Evolutionary conservation across 805 yeast species (phyloP).

Genomic region (Candida boidinii): DNA sequence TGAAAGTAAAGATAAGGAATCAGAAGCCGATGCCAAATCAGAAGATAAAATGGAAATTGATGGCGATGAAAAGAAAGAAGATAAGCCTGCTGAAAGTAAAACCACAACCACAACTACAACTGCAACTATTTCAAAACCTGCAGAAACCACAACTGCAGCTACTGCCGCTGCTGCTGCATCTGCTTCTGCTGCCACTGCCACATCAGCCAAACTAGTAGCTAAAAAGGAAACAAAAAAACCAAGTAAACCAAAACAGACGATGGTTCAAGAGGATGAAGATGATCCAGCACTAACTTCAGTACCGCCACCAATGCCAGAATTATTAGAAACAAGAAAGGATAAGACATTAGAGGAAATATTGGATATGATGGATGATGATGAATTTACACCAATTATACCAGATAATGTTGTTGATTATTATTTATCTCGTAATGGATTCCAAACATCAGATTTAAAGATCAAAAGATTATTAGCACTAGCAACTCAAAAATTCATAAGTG

Average conservation of each 20-base stretch:
- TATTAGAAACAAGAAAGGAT: conserved; percentile 71
- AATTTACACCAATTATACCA: conserved; percentile 91
- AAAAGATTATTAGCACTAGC: conserved; percentile 87
- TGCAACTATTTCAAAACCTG: too few relatives aligned
- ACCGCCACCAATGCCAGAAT: conserved; percentile 31
- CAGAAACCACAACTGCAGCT: too few relatives aligned
- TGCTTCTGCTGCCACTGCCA: too few relatives aligned
- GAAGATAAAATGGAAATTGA: background rate
- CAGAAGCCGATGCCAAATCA: conserved; percentile 8
- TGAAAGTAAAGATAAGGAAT: conserved; percentile 9
- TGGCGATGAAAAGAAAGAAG: conserved; percentile 7
- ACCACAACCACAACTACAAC: too few relatives aligned
- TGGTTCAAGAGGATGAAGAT: conserved; percentile 15
- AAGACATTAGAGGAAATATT: conserved; percentile 78
- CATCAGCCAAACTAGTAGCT: too few relatives aligned
- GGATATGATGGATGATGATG: conserved; percentile 88
- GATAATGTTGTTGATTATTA: conserved; percentile 95
- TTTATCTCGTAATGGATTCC: conserved; percentile 76
- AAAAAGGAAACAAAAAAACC: too few relatives aligned
- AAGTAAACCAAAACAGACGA: conserved; percentile 2
- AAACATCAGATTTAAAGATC: conserved; percentile 65
- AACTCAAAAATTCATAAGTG: conserved; percentile 90
- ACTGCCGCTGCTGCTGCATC: too few relatives aligned
- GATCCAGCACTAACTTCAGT: conserved; percentile 17
- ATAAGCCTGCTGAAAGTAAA: conserved; percentile 2